Evolutionary conservation across 345 rosid species (phyloP).

Genomic region (Gossypium stocksii): DNA sequence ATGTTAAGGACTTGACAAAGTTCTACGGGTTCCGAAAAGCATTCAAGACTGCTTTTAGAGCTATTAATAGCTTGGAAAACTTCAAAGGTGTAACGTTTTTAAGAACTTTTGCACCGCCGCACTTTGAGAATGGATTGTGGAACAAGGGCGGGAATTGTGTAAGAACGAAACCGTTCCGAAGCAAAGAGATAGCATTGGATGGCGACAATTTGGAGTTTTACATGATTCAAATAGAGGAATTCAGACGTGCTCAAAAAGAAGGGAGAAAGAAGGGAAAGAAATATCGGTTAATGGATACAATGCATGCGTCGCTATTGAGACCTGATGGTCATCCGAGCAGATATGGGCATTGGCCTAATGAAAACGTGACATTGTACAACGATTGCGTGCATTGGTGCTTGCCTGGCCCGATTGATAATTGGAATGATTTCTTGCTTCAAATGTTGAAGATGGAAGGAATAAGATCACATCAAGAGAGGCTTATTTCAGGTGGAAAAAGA

Average conservation of each 20-base stretch:
- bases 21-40: slow-evolving; percentile 62
- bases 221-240: slow-evolving; percentile 71
- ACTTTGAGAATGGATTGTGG: slow-evolving; percentile 80
- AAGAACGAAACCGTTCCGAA: slow-evolving; percentile 48
- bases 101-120: slow-evolving; percentile 71
- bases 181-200: slow-evolving; percentile 49
- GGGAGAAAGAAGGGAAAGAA: slow-evolving; percentile 51
- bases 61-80: slow-evolving; percentile 42
- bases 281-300: slow-evolving; percentile 55
- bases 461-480: slow-evolving; percentile 27
- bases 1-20: slow-evolving; percentile 54
- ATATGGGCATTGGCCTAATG: slow-evolving; percentile 61
- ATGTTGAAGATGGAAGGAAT: slow-evolving; percentile 73
- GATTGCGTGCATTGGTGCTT: slow-evolving; percentile 97
- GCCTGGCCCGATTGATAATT: slow-evolving; percentile 83
- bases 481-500: slow-evolving; percentile 9
- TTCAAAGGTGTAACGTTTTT: slow-evolving; percentile 58
- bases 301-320: slow-evolving; percentile 54
- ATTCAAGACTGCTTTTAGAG: slow-evolving; percentile 60
- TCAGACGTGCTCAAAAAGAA: slow-evolving; percentile 44
- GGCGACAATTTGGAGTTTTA: slow-evolving; percentile 49
- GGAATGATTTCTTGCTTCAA: slow-evolving; percentile 73
- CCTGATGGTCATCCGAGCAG: slow-evolving; percentile 84
- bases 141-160: slow-evolving; percentile 74
- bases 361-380: slow-evolving; percentile 65